Conservation (phyloP, 139 green algal genomes). For the Asterochloris erici region DNA sequence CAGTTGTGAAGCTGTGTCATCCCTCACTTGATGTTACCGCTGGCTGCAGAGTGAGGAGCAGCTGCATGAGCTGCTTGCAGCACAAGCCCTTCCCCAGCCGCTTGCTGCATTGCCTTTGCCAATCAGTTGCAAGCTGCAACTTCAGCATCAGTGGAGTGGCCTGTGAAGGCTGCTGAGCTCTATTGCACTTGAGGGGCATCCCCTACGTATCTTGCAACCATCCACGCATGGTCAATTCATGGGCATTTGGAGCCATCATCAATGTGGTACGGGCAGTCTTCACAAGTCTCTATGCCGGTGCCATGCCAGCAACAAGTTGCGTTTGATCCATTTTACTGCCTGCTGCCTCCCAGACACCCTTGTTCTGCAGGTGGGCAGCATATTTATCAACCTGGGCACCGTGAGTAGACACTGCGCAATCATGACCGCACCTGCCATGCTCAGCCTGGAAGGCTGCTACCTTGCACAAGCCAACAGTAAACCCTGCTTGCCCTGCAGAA, state of each 20-base stretch:
- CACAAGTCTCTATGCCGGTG: background rate
- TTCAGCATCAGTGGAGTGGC: no score
- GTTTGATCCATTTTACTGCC: background rate
- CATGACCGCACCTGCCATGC: background rate
- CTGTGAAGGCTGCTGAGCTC: no score
- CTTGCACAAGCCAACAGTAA: background rate
- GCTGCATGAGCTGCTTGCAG: no score
- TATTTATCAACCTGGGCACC: slow-evolving; percentile 76
- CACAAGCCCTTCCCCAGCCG: no score
- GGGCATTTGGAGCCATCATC: slow-evolving; percentile 49
- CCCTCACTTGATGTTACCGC: no score
- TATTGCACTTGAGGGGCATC: no score
- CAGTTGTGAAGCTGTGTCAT: no score
- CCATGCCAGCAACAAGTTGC: background rate
- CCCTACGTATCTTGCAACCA: no score
- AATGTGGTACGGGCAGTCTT: slow-evolving; percentile 41
- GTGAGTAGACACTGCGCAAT: slow-evolving; percentile 23
- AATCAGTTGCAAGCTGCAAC: no score
- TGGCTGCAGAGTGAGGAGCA: no score
- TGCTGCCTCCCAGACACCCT: no score
- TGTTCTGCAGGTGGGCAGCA: slow-evolving; percentile 53
- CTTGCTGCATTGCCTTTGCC: no score
- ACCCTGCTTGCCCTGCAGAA: slow-evolving; percentile 52
- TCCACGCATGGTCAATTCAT: slow-evolving; percentile 5
- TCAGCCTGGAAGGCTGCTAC: background rate